These are phyloP conservation scores for Chaetoceros tenuissimus DNA, from an alignment of 108 stramenopile genomes.

Conservation along the genomic window DNA sequence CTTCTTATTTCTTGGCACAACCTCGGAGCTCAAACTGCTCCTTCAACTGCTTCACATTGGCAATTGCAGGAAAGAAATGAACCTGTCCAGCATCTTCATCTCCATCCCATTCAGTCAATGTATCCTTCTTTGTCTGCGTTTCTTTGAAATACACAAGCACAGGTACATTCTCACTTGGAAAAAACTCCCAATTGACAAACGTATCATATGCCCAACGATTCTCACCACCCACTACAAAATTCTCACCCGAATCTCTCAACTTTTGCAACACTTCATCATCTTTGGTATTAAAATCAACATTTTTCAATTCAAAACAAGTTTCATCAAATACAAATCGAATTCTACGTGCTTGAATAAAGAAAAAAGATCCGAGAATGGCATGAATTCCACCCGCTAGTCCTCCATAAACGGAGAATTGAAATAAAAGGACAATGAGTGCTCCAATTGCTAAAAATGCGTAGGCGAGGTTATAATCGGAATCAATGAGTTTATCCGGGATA, in stretches of 20 bases:
- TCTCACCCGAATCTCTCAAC: slow-evolving; percentile 42
- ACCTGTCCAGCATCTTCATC: slow-evolving; percentile 26
- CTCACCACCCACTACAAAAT: slow-evolving; percentile 64
- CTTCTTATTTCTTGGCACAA: slow-evolving; percentile 26
- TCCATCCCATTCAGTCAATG: slow-evolving; percentile 56
- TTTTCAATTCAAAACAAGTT: slow-evolving; percentile 33
- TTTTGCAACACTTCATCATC: slow-evolving; percentile 7
- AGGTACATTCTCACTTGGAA: slow-evolving; percentile 49
- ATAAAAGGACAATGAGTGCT: slow-evolving; percentile 17
- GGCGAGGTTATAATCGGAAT: slow-evolving; percentile 48
- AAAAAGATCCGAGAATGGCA: slow-evolving; percentile 39
- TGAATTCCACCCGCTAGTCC: slow-evolving; percentile 34
- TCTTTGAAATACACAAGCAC: slow-evolving; percentile 83
- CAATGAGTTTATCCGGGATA: slow-evolving; percentile 31
- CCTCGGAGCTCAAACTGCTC: slow-evolving; percentile 47
- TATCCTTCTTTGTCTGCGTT: slow-evolving; percentile 51
- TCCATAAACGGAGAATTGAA: slow-evolving; percentile 3
- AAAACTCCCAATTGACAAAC: slow-evolving; percentile 77
- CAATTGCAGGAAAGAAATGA: slow-evolving; percentile 68
- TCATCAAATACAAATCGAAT: slow-evolving; percentile 62
- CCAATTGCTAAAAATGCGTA: slow-evolving; percentile 36
- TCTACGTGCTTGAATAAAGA: slow-evolving; percentile 57
- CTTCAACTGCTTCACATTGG: slow-evolving; percentile 44
- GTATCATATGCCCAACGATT: slow-evolving; percentile 61
- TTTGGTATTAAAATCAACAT: slow-evolving; percentile 3